Percentiles rank a stretch among this genome's conserved stretches.
phyloP scores from a whole-genome alignment of 2,329 filamentous ascomycete species.

The Scedosporium apiospermum region DNA sequence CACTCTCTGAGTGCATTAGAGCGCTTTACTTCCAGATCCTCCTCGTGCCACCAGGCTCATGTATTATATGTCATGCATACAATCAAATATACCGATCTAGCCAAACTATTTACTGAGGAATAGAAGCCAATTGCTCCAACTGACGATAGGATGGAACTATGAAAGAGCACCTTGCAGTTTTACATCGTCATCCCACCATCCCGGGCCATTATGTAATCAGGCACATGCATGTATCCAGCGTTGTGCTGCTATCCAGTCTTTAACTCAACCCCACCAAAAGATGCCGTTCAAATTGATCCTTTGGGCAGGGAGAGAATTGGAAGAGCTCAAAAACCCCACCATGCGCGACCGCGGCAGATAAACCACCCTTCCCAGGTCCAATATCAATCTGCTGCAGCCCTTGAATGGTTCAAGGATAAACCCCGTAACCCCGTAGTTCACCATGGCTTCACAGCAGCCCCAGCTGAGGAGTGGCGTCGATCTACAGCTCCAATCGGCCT shows the following conservation, averaged over 20 bases:
- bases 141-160: too few species aligned
- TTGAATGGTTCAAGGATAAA: background rate
- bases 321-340: background rate
- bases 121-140: too few species aligned
- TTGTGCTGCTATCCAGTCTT: background rate
- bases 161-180: too few species aligned
- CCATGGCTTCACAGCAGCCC: slow-evolving; percentile 15
- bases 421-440: slow-evolving; percentile 10
- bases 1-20: too few species aligned
- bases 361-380: background rate
- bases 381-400: background rate
- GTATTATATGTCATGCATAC: slow-evolving; percentile 16
- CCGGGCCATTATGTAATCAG: background rate
- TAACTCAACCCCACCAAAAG: background rate
- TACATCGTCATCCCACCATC: background rate
- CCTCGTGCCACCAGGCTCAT: slow-evolving; percentile 11
- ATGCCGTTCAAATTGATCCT: background rate
- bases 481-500: slow-evolving; percentile 45
- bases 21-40: background rate
- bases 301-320: background rate
- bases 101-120: too few species aligned
- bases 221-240: background rate
- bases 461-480: slow-evolving; percentile 41
- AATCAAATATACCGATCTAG: slow-evolving; percentile 3
- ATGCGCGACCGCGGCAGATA: background rate